Evolutionary conservation across 805 yeast species (phyloP), one percentile per base, ranked within the genome.

Genomic region (Brettanomyces sp.): DNA sequence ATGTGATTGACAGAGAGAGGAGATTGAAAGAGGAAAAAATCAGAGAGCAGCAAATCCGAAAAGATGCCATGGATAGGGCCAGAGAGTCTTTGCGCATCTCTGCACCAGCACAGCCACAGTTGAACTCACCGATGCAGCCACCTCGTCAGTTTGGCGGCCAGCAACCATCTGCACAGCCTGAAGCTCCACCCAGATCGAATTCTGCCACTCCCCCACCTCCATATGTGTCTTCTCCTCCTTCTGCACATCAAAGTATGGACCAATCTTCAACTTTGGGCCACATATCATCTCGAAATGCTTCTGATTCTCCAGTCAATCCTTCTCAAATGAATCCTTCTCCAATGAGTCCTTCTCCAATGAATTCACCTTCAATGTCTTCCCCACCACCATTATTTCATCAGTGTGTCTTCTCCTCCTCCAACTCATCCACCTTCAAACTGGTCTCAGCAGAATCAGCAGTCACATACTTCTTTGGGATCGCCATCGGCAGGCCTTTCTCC

Each of bases 361-460:
- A n/a, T 11, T 18, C 42, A n/a, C 14, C 42, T 22, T 3, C 24
- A 9, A 3, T 49, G 12, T 51, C 51, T 1, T 50, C 59, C 1
- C 41, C 50, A 42, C 36, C 48, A 4, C 41, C 47, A 12, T 54
- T 6, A 9, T 42, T 34, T n/a, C 45, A 39, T 3, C 14, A 46
- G n/a, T 9, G 47, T 43, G 23, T 50, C 49, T 4, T 52, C 53
- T 8, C 55, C 53, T 38, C 55, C 56, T 24, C 63, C 61, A 39
- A 54, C 55, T 34, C 51, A 58, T 39, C 58, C 55, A 39, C 61
- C 65, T 13, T 63, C 66, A 8, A 63, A 61, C 2, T 23, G 28
- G 42, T 14, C 42, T 6, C 12, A 22, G 6, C 7, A 13, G 5
- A 32, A 34, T 9, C 34, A 36, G n/a, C 7, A 41, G 3, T 35